phyloP scores from a whole-genome alignment of 306 rosid genomes.

The Corylus avellana region DNA sequence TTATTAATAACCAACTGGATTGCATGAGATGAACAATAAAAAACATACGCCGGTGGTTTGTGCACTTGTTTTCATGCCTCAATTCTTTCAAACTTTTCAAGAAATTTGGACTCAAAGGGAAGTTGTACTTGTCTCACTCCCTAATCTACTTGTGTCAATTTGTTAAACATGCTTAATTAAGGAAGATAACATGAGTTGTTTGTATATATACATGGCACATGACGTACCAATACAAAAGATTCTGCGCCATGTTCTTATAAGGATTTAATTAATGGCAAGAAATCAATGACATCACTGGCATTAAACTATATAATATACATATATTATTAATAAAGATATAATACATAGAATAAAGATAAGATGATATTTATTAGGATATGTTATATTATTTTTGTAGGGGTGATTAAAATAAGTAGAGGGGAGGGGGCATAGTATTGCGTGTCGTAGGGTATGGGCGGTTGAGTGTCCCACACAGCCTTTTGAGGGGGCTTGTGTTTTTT shows the following conservation, averaged over 20 bases:
- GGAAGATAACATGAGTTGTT: neutral
- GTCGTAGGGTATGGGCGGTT: constrained; percentile 61
- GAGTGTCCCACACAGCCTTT: constrained; percentile 56
- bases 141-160: neutral
- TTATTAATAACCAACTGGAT: neutral
- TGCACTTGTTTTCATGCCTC: neutral
- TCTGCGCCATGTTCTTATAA: constrained; percentile 33
- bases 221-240: constrained; percentile 38
- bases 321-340: no score
- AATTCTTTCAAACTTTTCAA: neutral
- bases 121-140: neutral
- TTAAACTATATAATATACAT: no score
- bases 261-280: constrained; percentile 31
- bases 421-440: constrained; percentile 61
- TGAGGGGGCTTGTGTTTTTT: constrained; percentile 49
- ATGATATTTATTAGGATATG: no score
- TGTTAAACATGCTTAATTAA: neutral
- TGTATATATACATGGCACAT: constrained; percentile 14
- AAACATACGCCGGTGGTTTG: no score
- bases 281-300: constrained; percentile 16
- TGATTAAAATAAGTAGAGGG: constrained; percentile 11
- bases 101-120: neutral
- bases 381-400: neutral
- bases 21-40: neutral
- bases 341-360: no score